phyloP scores from a whole-genome alignment of 129 eudicot species.

The Logfia minima region DNA sequence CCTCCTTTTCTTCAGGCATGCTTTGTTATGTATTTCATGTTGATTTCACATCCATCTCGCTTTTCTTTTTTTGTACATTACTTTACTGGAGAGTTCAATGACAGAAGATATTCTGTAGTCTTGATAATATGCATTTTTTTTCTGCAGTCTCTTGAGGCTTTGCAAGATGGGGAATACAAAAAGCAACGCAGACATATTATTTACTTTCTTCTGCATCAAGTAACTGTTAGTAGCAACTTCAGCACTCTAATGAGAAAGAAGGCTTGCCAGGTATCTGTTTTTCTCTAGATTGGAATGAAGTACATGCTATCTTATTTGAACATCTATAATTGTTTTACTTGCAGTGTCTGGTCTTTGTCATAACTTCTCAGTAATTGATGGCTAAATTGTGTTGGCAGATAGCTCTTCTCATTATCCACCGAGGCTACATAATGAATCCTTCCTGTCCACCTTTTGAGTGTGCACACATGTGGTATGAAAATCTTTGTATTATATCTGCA shows the following conservation, averaged over 20 bases:
- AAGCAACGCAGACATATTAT: conserved; percentile 78
- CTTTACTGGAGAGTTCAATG: conserved; percentile 6
- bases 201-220: conserved; percentile 96
- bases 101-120: conserved; percentile 3
- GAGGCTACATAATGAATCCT: conserved; percentile 93
- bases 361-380: conserved; percentile 21
- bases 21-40: conserved; percentile 22
- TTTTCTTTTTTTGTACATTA: not conserved
- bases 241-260: conserved; percentile 86
- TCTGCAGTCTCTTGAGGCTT: conserved; percentile 90
- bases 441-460: conserved; percentile 95
- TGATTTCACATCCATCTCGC: conserved; percentile 18
- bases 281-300: not conserved
- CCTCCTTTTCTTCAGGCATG: conserved; percentile 83
- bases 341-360: conserved; percentile 18
- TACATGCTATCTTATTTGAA: conserved; percentile 7
- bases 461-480: conserved; percentile 90
- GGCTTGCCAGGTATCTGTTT: conserved; percentile 82
- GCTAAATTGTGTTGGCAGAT: conserved; percentile 56
- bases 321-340: conserved; percentile 7
- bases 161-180: conserved; percentile 96
- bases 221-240: conserved; percentile 92
- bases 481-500: conserved; percentile 16
- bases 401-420: conserved; percentile 79
- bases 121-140: conserved; percentile 14